Evolutionary conservation across 345 rosid genomes (phyloP).

Genomic region (Hibiscus mutabilis): DNA sequence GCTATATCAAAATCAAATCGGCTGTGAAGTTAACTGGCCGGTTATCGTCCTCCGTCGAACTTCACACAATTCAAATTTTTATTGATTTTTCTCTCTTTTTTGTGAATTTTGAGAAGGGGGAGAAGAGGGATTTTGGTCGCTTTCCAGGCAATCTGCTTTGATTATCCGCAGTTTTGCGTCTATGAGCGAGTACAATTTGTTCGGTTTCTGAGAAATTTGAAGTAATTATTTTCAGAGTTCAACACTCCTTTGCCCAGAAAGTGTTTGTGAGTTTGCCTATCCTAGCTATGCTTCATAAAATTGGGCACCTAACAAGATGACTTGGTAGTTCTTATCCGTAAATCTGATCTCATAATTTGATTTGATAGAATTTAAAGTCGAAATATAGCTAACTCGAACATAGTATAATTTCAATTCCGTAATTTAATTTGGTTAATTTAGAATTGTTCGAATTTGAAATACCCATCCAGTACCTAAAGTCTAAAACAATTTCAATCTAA

Average conservation of each 20-base stretch:
- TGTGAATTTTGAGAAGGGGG: slow-evolving; percentile 23
- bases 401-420: too few species aligned
- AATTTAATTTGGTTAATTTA: too few species aligned
- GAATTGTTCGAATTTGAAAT: too few species aligned
- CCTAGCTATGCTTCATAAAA: too few species aligned
- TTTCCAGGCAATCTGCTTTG: slow-evolving; percentile 40
- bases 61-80: slow-evolving; percentile 36
- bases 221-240: neutral
- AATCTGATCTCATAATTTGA: too few species aligned
- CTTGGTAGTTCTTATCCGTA: too few species aligned
- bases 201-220: neutral
- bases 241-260: neutral
- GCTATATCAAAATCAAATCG: slow-evolving; percentile 41
- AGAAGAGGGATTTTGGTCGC: slow-evolving; percentile 28
- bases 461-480: too few species aligned
- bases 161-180: slow-evolving; percentile 29
- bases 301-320: too few species aligned
- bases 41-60: slow-evolving; percentile 63
- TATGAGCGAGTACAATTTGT: slow-evolving; percentile 2
- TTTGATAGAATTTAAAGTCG: too few species aligned
- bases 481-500: too few species aligned
- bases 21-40: slow-evolving; percentile 68
- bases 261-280: neutral
- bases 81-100: neutral
- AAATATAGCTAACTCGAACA: too few species aligned